phyloP scores from a whole-genome alignment of 2,329 filamentous ascomycete genomes.

The Lithohypha guttulata region DNA sequence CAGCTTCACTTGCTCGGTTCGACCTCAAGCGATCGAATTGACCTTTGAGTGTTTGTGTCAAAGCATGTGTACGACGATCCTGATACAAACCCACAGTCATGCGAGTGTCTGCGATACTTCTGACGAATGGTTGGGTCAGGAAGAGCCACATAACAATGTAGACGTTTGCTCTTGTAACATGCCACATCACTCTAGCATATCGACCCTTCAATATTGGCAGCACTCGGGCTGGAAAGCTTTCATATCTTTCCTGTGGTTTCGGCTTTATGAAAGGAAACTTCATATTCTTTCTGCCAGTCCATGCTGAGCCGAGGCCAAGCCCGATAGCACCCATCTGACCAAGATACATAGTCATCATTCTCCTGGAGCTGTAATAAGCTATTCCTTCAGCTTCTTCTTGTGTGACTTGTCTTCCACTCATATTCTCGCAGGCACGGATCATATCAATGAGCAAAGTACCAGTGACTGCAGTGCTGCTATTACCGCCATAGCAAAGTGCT shows the following conservation, averaged over 20 bases:
- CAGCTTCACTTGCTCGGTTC: conserved; percentile 8
- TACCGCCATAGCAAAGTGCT: conserved; percentile 16
- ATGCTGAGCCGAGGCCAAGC: conserved; percentile 12
- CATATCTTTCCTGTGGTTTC: conserved; percentile 18
- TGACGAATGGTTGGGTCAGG: conserved; percentile 12
- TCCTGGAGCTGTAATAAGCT: conserved; percentile 14
- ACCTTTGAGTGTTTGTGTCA: conserved; percentile 12
- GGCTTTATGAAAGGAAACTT: conserved; percentile 20
- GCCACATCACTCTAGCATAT: conserved; percentile 17
- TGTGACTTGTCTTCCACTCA: conserved; percentile 12
- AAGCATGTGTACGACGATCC: conserved; percentile 16
- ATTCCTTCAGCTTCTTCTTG: conserved; percentile 20
- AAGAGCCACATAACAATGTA: conserved; percentile 14
- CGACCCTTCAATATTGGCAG: conserved; percentile 15
- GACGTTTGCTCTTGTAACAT: conserved; percentile 15
- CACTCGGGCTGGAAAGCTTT: conserved; percentile 14
- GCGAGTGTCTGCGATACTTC: conserved; percentile 10
- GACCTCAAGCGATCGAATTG: conserved; percentile 10
- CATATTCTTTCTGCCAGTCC: conserved; percentile 14
- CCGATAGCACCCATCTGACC: conserved; percentile 9
- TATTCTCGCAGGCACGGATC: conserved; percentile 16
- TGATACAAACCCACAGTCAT: conserved; percentile 13
- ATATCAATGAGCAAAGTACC: conserved; percentile 16
- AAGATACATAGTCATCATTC: conserved; percentile 10
- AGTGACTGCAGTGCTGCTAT: conserved; percentile 10